These are phyloP conservation scores for Martensiomyces pterosporus DNA, from an alignment of 192 early-diverging fungal species.

Conservation along the genomic window DNA sequence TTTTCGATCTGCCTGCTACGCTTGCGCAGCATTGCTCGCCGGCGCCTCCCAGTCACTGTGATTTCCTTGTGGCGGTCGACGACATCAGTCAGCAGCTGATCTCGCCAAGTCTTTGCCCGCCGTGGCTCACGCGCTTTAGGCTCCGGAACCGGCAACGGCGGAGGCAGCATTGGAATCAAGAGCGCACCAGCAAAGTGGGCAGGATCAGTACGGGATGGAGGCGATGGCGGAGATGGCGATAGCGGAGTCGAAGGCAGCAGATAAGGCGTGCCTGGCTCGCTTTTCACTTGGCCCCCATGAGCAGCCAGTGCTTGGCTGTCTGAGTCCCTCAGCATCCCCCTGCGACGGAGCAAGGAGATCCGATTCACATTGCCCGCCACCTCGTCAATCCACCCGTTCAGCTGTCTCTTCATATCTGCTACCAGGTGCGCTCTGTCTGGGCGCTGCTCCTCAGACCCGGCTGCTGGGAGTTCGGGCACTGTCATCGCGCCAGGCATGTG, in stretches of 20 bases:
- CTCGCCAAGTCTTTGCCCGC: constrained; percentile 13
- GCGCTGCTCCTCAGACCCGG: background rate
- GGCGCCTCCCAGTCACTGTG: constrained; percentile 2
- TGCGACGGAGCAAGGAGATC: constrained; percentile 34
- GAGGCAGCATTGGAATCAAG: constrained; percentile 23
- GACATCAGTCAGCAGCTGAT: constrained; percentile 24
- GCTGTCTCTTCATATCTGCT: constrained; percentile 8
- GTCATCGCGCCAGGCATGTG: constrained; percentile 21
- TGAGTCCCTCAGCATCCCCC: constrained; percentile 35
- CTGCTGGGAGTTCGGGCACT: constrained; percentile 2
- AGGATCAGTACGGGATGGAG: no score
- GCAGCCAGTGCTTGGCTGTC: background rate
- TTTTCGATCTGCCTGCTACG: constrained; percentile 16
- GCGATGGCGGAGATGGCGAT: no score
- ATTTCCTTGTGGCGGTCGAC: constrained; percentile 28
- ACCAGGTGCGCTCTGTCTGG: background rate
- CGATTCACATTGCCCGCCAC: constrained; percentile 25
- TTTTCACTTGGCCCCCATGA: no score
- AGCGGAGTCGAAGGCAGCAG: no score
- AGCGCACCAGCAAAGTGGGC: no score
- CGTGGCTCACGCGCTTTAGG: constrained; percentile 15
- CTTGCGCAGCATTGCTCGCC: constrained; percentile 16
- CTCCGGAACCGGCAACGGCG: constrained; percentile 20
- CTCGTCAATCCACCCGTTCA: constrained; percentile 17
- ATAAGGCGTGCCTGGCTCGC: no score